Conservation (phyloP, 2,329 filamentous ascomycete species). For the Bimuria novae-zelandiae region DNA sequence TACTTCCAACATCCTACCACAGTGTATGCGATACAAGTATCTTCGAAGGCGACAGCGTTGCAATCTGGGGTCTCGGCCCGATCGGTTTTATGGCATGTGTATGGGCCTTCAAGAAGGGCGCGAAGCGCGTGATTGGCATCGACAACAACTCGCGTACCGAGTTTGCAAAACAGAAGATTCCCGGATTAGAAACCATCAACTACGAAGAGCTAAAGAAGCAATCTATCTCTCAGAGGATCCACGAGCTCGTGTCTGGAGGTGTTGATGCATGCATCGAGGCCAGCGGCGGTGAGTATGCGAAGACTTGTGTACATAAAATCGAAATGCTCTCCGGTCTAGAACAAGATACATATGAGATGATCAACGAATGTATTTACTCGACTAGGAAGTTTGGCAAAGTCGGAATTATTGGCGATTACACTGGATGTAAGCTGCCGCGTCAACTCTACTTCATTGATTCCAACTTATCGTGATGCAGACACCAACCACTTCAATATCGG, state of each 20-base stretch:
- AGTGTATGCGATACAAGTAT: neutral
- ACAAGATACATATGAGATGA: neutral
- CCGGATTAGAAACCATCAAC: neutral
- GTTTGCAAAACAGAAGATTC: constrained; percentile 1
- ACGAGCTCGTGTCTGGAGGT: neutral
- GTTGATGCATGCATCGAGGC: constrained; percentile 3
- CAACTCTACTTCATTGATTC: neutral
- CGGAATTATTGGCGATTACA: constrained; percentile 1
- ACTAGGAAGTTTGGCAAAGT: constrained; percentile 6
- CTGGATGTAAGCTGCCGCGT: constrained; percentile 1
- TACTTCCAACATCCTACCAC: constrained; percentile 1
- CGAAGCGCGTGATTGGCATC: constrained; percentile 1
- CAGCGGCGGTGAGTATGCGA: neutral
- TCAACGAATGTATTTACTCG: constrained; percentile 1
- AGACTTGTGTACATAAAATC: neutral
- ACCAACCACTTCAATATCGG: constrained; percentile 5
- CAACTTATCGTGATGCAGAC: neutral
- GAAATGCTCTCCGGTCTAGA: neutral
- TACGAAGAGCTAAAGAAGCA: neutral
- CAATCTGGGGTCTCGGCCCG: constrained; percentile 1
- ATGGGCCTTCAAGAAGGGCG: constrained; percentile 3
- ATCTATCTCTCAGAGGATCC: neutral
- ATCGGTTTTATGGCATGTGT: constrained; percentile 5
- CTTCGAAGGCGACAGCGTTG: constrained; percentile 1
- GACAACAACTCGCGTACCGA: constrained; percentile 5